These are phyloP conservation scores for Coemansia sp. DNA, from an alignment of 192 early-diverging fungal species.

Conservation along the genomic window DNA sequence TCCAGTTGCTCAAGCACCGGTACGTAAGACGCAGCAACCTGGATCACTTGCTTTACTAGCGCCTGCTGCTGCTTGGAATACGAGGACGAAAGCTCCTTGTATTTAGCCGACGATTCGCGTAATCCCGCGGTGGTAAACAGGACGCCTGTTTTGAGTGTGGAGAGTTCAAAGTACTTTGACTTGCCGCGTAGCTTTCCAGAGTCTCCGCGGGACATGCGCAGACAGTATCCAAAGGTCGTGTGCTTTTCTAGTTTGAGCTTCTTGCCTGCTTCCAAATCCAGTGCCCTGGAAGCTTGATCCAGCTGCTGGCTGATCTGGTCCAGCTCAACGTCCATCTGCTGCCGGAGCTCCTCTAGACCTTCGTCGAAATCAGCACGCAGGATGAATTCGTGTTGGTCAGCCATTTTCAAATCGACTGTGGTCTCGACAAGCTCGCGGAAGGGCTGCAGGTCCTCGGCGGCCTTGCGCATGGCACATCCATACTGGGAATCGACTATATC, in stretches of 20 bases:
- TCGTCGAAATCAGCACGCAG: slow-evolving; percentile 84
- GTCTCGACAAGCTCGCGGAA: slow-evolving; percentile 84
- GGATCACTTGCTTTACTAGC: slow-evolving; percentile 85
- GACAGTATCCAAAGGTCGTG: slow-evolving; percentile 75
- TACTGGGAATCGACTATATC: no score
- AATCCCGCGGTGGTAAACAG: slow-evolving; percentile 79
- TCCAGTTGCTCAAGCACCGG: slow-evolving; percentile 77
- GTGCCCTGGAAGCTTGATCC: slow-evolving; percentile 49
- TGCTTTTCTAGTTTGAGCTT: slow-evolving; percentile 90
- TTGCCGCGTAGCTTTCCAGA: slow-evolving; percentile 62
- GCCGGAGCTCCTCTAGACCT: slow-evolving; percentile 33
- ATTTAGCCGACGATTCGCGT: slow-evolving; percentile 59
- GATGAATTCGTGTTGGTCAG: slow-evolving; percentile 81
- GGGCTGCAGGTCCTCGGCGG: slow-evolving; percentile 56
- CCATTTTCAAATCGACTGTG: slow-evolving; percentile 81
- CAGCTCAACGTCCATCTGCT: slow-evolving; percentile 54
- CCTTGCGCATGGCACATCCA: slow-evolving; percentile 53
- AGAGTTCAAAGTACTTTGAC: slow-evolving; percentile 72
- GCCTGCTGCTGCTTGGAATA: slow-evolving; percentile 70
- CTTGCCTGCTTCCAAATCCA: slow-evolving; percentile 77
- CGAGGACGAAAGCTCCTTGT: slow-evolving; percentile 54
- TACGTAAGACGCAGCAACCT: slow-evolving; percentile 81
- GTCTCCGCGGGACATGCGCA: slow-evolving; percentile 74
- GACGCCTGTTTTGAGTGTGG: slow-evolving; percentile 85
- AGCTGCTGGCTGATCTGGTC: slow-evolving; percentile 62